A percentile compares a stretch with the other conserved stretches of the same genome.
Evolutionary conservation across 1,284 basidiomycete genomes (phyloP).

Genomic region (Amylostereum chailletii): DNA sequence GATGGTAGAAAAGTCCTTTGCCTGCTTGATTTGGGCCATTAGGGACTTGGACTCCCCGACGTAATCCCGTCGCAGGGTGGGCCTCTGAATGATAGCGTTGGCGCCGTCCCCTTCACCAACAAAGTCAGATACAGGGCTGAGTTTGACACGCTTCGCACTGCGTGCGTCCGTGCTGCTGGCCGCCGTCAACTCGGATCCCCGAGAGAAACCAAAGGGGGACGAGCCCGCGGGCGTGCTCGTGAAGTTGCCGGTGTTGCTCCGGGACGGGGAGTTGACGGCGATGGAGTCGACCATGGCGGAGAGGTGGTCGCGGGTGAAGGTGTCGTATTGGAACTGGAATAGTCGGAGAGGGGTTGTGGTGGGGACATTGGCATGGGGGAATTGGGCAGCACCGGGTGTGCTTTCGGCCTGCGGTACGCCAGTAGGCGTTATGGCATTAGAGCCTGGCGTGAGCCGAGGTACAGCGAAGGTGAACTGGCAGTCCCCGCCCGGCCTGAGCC

Average conservation of each 20-base stretch:
- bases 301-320: conserved; percentile 86
- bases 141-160: conserved; percentile 68
- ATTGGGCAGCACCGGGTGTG: conserved; percentile 38
- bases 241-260: conserved; percentile 27
- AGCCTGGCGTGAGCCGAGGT: conserved; percentile 31
- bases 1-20: conserved; percentile 65
- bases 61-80: conserved; percentile 48
- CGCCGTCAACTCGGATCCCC: conserved; percentile 19
- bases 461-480: conserved; percentile 74
- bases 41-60: conserved; percentile 62
- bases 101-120: conserved; percentile 37
- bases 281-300: conserved; percentile 88
- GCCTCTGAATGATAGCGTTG: conserved; percentile 39
- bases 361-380: conserved; percentile 26
- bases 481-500: conserved; percentile 25
- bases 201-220: conserved; percentile 17
- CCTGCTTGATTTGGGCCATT: conserved; percentile 69
- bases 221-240: conserved; percentile 20
- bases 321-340: conserved; percentile 91
- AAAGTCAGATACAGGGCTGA: conserved; percentile 55
- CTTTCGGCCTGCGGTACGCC: conserved; percentile 31
- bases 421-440: conserved; percentile 21
- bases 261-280: conserved; percentile 68
- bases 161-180: conserved; percentile 45
- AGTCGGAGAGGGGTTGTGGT: conserved; percentile 69